Evolutionary conservation across 2,329 filamentous ascomycete species (phyloP), one percentile per base, ranked within the genome.

Genomic region (Phaeomoniella chlamydospora): DNA sequence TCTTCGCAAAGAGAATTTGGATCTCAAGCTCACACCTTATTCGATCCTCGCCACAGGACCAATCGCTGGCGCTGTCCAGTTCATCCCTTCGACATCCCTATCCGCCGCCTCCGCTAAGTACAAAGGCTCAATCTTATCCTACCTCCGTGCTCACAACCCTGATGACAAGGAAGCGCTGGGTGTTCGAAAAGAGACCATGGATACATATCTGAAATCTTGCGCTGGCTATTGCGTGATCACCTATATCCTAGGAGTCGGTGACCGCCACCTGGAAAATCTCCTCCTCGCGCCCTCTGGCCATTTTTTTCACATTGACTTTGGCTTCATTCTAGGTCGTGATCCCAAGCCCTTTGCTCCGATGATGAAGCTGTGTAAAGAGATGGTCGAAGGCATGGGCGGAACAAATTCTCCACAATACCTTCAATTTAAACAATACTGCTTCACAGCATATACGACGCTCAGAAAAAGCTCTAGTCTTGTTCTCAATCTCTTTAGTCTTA

Each of bases 191-290:
- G 88, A 94, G 52, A 80, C 84, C 0, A 79, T 98, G 61, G 90
- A 98, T 47, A 94, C 80, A 1, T 98, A 94, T 53, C 77, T 96
- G 52, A 88, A 87, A 53, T 94, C 86, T 0, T 94, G 90, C 52
- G 90, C 90, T 1, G 90, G 90, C 19, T 98, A 98, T 60, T 96
- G 90, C 56, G 90, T 98, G 11, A 94, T 98, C 46, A 98, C 92
- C 0, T 98, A 98, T 56, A 82, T 98, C 12, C 73, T 98, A 10
- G 92, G 90, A 18, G 90, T 98, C 2, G 90, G 90, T 14, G 90
- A 98, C 54, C 78, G 90, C 2, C 90, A 98, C 58, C 70, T 96
- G 2, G 90, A 98, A 55, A 98, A 98, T 50, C 73, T 98, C 1
- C 75, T 98, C 16, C 74, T 98, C 4, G 75, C 86, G 0, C 87